A percentile compares a stretch with the other conserved stretches of the same genome.
phyloP scores from a whole-genome alignment of 495 filamentous ascomycete species.

The Cryomyces antarcticus region DNA sequence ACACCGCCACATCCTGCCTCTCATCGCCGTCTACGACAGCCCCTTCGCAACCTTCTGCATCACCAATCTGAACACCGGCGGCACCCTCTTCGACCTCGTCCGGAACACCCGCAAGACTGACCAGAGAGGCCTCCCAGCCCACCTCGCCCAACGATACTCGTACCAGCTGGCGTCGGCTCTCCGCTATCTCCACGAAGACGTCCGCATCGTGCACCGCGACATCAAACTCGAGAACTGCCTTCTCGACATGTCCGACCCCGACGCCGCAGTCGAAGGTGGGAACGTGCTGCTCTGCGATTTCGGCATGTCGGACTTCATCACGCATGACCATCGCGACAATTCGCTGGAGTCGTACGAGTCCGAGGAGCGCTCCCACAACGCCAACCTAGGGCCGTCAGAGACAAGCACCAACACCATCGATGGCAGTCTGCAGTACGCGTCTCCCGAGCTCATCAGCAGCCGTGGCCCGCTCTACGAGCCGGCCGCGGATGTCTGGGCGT shows the following conservation, averaged over 20 bases:
- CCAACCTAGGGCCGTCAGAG: slow-evolving; percentile 31
- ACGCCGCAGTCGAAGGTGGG: slow-evolving; percentile 28
- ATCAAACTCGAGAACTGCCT: slow-evolving; percentile 66
- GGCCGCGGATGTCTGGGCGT: slow-evolving; percentile 54
- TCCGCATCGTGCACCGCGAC: slow-evolving; percentile 49
- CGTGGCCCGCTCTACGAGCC: slow-evolving; percentile 24
- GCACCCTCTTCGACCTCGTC: slow-evolving; percentile 51
- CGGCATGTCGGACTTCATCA: slow-evolving; percentile 54
- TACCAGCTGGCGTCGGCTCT: slow-evolving; percentile 50
- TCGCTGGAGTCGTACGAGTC: slow-evolving; percentile 13
- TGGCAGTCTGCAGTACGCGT: slow-evolving; percentile 48
- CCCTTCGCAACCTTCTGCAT: slow-evolving; percentile 58
- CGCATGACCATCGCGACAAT: slow-evolving; percentile 22
- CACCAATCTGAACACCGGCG: slow-evolving; percentile 44
- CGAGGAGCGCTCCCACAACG: slow-evolving; percentile 16
- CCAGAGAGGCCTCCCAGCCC: slow-evolving; percentile 25
- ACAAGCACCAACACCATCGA: slow-evolving; percentile 31
- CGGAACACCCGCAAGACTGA: slow-evolving; percentile 16
- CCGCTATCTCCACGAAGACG: slow-evolving; percentile 55
- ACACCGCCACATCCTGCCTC: slow-evolving; percentile 42
- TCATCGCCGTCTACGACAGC: slow-evolving; percentile 49
- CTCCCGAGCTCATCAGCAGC: slow-evolving; percentile 36
- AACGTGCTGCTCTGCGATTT: slow-evolving; percentile 53
- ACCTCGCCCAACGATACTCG: slow-evolving; percentile 38
- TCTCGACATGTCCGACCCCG: slow-evolving; percentile 32